Evolutionary conservation across 164 flowering plant genomes (phyloP).

Genomic region (Piper betle): DNA sequence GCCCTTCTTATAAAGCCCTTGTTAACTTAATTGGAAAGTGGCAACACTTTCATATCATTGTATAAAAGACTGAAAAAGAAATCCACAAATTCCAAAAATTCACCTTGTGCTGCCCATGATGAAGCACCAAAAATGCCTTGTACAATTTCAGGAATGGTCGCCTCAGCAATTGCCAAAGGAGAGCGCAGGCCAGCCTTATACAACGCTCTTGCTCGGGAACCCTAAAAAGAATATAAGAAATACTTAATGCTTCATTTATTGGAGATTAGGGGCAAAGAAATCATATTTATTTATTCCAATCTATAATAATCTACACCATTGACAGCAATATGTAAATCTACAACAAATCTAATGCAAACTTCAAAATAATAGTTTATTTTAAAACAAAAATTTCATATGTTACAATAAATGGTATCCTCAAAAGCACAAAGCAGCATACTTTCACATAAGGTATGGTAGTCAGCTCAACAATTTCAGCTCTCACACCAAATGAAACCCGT

Average conservation of each 20-base stretch:
- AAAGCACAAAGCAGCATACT: conserved; percentile 19
- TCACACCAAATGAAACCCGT: conserved; percentile 93
- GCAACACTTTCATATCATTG: not conserved
- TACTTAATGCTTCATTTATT: not conserved
- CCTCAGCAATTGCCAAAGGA: conserved; percentile 83
- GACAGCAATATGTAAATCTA: no score
- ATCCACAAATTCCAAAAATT: not conserved
- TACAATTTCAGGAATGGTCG: conserved; percentile 60
- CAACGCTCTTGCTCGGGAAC: conserved; percentile 95
- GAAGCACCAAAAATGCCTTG: conserved; percentile 83
- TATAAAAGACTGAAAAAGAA: not conserved
- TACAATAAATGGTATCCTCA: not conserved
- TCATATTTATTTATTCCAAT: no score
- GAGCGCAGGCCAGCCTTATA: conserved; percentile 92
- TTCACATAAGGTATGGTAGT: conserved; percentile 84
- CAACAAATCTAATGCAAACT: no score
- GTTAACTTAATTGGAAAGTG: no score
- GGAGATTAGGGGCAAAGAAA: no score
- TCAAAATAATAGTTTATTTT: no score
- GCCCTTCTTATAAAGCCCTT: not conserved
- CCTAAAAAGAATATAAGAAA: conserved; percentile 29
- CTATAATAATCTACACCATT: no score
- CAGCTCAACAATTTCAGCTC: conserved; percentile 95
- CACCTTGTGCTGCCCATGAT: conserved; percentile 77
- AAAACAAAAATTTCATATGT: not conserved